Base-by-base conservation (phyloP, 176 grass and related monocot species). In the Olyra latifolia region DNA sequence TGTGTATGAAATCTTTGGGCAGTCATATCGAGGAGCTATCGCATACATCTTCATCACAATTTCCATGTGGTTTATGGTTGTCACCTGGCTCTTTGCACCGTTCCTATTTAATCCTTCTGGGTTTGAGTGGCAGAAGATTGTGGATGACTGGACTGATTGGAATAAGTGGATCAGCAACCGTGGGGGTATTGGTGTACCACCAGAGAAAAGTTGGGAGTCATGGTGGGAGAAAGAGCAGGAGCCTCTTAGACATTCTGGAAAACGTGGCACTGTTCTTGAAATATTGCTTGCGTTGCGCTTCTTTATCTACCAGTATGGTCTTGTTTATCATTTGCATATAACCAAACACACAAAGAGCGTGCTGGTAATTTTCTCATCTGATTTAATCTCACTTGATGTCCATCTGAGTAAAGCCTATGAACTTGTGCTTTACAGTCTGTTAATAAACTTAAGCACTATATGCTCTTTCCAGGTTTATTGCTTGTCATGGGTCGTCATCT, bases 1-100 rank as follows among this genome's bases (percentile, higher is more conserved):
- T 50, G 85, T 98, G 67, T 98, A 91, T 77, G 90, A 98, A 77
- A 91, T 98, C 77, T 94, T 98, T 75, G 95, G 90, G 9, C 90
- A 94, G 66, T 87, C 95, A 10, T 98, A 98, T 22, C 82, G 92
- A 83, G 88, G 89, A 35, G 74, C 90, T 1, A 76, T 90, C 2
- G 90, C 90, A 12, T 92, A 94, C 77, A 98, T 98, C 71, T 91
- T 98, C 53, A 98, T 98, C 50, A 98, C 95, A 13, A 22, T 89
- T 67, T 95, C 95, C 25, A 94, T 98, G 95, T 98, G 95, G 95
- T 98, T 98, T 77, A 87, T 98, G 92, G 95, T 98, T 38, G 84
- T 91, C 71, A 91, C 95, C 24, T 98, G 95, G 95, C 90, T 98
- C 53, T 98, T 98, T 81, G 88, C 92, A 17, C 95, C 95, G n/a